Evolutionary conservation across 352 stramenopile species (phyloP).

Genomic region (Globisporangium viniferum): DNA sequence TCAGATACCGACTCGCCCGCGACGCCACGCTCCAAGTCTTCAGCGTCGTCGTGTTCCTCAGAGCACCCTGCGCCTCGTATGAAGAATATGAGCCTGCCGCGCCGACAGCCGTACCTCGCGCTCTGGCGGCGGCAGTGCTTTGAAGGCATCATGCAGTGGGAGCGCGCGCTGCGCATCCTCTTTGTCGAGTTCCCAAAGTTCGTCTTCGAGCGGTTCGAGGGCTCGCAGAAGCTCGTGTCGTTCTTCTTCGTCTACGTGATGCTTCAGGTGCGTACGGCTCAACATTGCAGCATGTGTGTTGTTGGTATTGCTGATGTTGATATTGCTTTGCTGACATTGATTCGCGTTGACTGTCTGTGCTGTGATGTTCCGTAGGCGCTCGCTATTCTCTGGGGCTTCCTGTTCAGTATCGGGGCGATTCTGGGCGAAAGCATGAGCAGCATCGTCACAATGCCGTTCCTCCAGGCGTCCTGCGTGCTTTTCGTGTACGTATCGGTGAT

Average conservation of each 20-base stretch:
- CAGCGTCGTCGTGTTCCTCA: not conserved
- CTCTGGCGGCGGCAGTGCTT: conserved; percentile 58
- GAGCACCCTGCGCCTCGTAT: not conserved
- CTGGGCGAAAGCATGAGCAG: conserved; percentile 83
- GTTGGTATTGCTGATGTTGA: not conserved
- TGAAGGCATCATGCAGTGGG: conserved; percentile 66
- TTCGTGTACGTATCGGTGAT: conserved; percentile 84
- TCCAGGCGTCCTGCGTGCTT: conserved; percentile 72
- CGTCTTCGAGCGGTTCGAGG: conserved; percentile 46
- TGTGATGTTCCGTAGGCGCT: conserved; percentile 36
- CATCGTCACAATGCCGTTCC: conserved; percentile 79
- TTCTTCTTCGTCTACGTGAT: conserved; percentile 88
- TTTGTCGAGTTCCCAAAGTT: conserved; percentile 58
- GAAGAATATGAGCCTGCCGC: conserved; percentile 12
- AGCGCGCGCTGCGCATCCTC: conserved; percentile 47
- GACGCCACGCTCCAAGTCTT: not conserved
- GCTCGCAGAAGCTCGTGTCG: conserved; percentile 51
- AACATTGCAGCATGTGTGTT: not conserved
- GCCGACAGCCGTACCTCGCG: conserved; percentile 17
- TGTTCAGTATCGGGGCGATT: conserved; percentile 84
- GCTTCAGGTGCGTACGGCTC: conserved; percentile 31
- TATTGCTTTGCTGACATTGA: conserved; percentile 8
- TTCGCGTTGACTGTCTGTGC: conserved; percentile 7
- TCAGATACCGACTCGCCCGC: not conserved
- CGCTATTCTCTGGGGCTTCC: conserved; percentile 83